A percentile compares a stretch with the other conserved stretches of the same genome.
These are phyloP conservation scores for Phytophthora pini DNA, from an alignment of 352 stramenopile genomes.

Conservation along the genomic window DNA sequence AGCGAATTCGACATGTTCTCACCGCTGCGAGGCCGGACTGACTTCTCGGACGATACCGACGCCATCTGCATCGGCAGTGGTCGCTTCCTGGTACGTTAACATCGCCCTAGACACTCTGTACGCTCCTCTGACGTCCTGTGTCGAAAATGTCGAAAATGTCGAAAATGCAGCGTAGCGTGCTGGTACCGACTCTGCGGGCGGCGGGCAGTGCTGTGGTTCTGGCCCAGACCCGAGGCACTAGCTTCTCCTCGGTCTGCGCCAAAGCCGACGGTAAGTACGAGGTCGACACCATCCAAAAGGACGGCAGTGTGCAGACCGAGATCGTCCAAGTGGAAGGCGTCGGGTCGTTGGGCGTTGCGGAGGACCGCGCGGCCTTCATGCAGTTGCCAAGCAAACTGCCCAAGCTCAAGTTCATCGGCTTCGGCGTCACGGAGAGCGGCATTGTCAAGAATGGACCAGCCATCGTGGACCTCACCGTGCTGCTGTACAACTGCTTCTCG, in stretches of 20 bases:
- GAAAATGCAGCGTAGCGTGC: conserved; percentile 52
- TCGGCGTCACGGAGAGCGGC: conserved; percentile 74
- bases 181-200: conserved; percentile 62
- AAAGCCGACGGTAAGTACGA: conserved; percentile 55
- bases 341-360: conserved; percentile 40
- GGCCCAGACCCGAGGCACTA: conserved; percentile 62
- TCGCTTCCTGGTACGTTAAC: conserved; percentile 64
- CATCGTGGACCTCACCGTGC: conserved; percentile 58
- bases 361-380: conserved; percentile 47
- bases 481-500: conserved; percentile 52
- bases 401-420: conserved; percentile 55
- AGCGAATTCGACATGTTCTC: conserved; percentile 30
- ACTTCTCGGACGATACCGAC: conserved; percentile 32
- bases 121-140: not conserved
- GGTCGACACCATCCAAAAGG: conserved; percentile 63
- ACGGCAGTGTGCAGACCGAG: conserved; percentile 50
- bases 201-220: conserved; percentile 55
- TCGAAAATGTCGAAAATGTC: conserved; percentile 10
- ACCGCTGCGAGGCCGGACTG: conserved; percentile 26
- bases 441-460: conserved; percentile 35
- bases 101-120: not conserved
- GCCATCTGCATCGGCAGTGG: conserved; percentile 74
- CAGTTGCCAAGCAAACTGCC: conserved; percentile 43
- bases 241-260: conserved; percentile 56
- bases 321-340: conserved; percentile 46